Conservation (phyloP, 371 early-diverging fungal genomes). For the Syncephalastrum sp. region DNA sequence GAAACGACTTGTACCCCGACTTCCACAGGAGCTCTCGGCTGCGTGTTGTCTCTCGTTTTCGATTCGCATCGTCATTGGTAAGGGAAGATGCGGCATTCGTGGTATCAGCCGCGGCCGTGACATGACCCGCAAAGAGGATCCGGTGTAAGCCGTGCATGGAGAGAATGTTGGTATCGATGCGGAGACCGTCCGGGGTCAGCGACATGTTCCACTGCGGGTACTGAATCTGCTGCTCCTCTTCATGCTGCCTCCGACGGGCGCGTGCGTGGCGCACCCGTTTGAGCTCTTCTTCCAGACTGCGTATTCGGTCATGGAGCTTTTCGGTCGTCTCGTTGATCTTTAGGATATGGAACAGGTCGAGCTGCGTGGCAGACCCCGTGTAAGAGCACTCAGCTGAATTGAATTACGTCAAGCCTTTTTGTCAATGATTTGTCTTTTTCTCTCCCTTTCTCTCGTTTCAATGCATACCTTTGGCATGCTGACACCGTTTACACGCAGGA, state of each 20-base stretch:
- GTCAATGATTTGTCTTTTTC: too few relatives aligned
- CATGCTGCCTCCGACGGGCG: conserved; percentile 3
- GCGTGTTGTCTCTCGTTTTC: conserved; percentile 7
- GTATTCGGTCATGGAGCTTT: conserved; percentile 26
- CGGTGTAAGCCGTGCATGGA: conserved; percentile 35
- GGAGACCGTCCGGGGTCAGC: conserved; percentile 31
- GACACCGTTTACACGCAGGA: conserved; percentile 38
- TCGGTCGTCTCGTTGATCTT: conserved; percentile 38
- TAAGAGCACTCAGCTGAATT: conserved; percentile 32
- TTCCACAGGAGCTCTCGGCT: conserved; percentile 12
- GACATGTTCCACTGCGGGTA: conserved; percentile 35
- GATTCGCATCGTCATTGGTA: not conserved
- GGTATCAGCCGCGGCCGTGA: conserved; percentile 11
- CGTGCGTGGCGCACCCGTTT: conserved; percentile 14
- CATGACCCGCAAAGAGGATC: conserved; percentile 28
- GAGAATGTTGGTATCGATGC: conserved; percentile 40
- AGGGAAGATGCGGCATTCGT: conserved; percentile 1
- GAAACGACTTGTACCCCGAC: conserved; percentile 8
- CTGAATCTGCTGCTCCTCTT: not conserved
- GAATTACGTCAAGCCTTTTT: not conserved
- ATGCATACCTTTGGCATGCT: conserved; percentile 36
- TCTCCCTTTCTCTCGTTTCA: not conserved
- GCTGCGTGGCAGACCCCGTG: conserved; percentile 38
- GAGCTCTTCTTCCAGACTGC: conserved; percentile 27
- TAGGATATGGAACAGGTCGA: conserved; percentile 40